Percentiles rank a stretch among this genome's conserved stretches.
Conservation (phyloP, 768 basidiomycete species). For the Suillus clintonianus region DNA sequence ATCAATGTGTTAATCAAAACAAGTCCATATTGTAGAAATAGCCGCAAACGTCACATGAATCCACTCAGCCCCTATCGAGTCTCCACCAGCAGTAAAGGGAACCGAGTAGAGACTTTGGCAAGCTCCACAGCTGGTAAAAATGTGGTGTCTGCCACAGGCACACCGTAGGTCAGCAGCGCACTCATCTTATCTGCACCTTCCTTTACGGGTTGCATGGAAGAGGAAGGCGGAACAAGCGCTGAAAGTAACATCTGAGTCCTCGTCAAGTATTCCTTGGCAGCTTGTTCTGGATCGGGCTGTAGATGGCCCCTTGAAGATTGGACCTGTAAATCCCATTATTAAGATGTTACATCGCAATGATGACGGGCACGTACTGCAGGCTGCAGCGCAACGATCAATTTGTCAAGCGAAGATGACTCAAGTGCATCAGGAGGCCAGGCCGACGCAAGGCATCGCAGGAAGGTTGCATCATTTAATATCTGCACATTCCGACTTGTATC, state of each 20-base stretch:
- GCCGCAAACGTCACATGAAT: conserved; percentile 10
- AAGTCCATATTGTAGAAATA: not conserved
- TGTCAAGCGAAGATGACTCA: conserved; percentile 23
- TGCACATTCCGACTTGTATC: conserved; percentile 32
- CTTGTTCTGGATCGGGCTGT: conserved; percentile 25
- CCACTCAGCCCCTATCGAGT: conserved; percentile 19
- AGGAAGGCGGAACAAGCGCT: conserved; percentile 50
- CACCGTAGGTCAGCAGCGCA: conserved; percentile 54
- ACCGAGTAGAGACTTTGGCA: conserved; percentile 71
- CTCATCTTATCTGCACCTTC: conserved; percentile 38
- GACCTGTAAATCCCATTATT: conserved; percentile 14
- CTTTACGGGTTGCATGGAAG: conserved; percentile 17
- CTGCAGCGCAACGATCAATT: conserved; percentile 25
- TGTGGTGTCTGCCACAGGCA: conserved; percentile 52
- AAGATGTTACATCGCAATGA: not conserved
- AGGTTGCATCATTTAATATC: conserved; percentile 46
- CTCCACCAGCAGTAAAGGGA: conserved; percentile 72
- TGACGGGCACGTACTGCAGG: conserved; percentile 26
- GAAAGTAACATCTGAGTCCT: conserved; percentile 66
- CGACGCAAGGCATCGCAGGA: conserved; percentile 46
- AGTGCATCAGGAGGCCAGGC: conserved; percentile 23
- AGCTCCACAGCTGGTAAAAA: conserved; percentile 63
- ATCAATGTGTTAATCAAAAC: not conserved
- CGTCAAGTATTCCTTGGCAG: conserved; percentile 46
- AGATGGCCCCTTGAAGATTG: conserved; percentile 2